A percentile compares a stretch with the other conserved stretches of the same genome.
These are phyloP conservation scores for Ascochyta fabae DNA, from an alignment of 2,329 filamentous ascomycete species.

Conservation along the genomic window DNA sequence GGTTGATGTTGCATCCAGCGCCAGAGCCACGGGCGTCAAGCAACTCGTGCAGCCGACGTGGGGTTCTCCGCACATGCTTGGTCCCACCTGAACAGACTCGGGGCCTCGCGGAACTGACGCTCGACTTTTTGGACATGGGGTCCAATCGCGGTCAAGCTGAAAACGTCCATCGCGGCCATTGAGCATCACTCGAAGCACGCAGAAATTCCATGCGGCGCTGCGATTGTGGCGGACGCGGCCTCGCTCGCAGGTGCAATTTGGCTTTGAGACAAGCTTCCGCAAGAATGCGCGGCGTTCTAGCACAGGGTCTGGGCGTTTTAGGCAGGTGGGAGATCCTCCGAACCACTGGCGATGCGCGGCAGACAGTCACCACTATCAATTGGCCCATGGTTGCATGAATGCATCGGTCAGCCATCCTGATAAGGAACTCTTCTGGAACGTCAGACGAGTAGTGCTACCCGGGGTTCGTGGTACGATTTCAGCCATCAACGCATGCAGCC, in stretches of 20 bases:
- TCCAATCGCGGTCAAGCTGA: background rate
- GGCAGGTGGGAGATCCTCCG: slow-evolving; percentile 8
- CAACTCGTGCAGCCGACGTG: slow-evolving; percentile 27
- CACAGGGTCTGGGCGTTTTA: slow-evolving; percentile 8
- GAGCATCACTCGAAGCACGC: slow-evolving; percentile 4
- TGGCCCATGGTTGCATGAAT: slow-evolving; percentile 10
- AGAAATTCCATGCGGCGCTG: background rate
- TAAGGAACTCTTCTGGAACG: slow-evolving; percentile 23
- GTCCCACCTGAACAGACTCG: slow-evolving; percentile 5
- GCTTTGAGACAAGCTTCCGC: slow-evolving; percentile 24
- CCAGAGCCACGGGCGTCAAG: slow-evolving; percentile 19
- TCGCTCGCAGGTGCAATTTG: slow-evolving; percentile 23
- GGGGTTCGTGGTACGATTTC: background rate
- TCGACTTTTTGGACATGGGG: background rate
- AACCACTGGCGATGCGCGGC: slow-evolving; percentile 11
- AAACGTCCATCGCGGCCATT: background rate
- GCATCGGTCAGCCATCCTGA: slow-evolving; percentile 13
- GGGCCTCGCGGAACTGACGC: background rate
- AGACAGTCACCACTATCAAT: slow-evolving; percentile 11
- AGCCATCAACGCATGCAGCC: slow-evolving; percentile 2
- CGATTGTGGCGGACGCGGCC: slow-evolving; percentile 2
- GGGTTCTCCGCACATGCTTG: slow-evolving; percentile 18
- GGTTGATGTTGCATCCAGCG: slow-evolving; percentile 17
- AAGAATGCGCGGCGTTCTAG: slow-evolving; percentile 14
- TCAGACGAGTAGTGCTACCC: background rate